Evolutionary conservation across 305 asterid genomes (phyloP).

Genomic region (Fraxinus latifolia): DNA sequence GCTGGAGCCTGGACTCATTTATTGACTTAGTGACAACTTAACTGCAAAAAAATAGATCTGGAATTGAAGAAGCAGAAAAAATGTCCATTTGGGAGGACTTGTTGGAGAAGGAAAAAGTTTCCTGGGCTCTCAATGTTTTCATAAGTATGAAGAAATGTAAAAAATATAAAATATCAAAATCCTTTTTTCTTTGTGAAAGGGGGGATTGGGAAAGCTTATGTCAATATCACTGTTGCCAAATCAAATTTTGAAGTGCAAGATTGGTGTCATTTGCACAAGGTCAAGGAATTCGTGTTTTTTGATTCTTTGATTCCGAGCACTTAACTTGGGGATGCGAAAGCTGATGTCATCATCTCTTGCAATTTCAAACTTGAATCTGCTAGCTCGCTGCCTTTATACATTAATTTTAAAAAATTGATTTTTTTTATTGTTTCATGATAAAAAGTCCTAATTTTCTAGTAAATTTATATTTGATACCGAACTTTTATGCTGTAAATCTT

Average conservation of each 20-base stretch:
- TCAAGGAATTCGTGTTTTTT: background rate
- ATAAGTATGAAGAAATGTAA: background rate
- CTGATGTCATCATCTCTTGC: slow-evolving; percentile 7
- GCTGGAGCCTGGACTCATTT: slow-evolving; percentile 4
- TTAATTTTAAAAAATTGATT: background rate
- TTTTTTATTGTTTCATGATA: slow-evolving; percentile 10
- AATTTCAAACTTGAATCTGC: slow-evolving; percentile 9
- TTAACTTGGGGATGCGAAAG: background rate
- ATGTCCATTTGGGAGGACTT: slow-evolving; percentile 8
- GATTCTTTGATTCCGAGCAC: background rate
- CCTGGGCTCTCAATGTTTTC: slow-evolving; percentile 6
- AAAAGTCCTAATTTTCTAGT: slow-evolving; percentile 17
- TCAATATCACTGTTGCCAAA: slow-evolving; percentile 1
- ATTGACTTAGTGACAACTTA: slow-evolving; percentile 11
- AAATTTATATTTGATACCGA: background rate
- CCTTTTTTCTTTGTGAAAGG: slow-evolving; percentile 3
- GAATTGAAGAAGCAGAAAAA: slow-evolving; percentile 17
- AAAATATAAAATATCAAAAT: background rate
- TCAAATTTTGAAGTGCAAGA: background rate
- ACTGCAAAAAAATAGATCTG: slow-evolving; percentile 7
- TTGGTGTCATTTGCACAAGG: background rate
- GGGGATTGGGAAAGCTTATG: slow-evolving; percentile 14
- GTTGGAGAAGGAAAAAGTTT: slow-evolving; percentile 12
- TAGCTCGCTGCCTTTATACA: slow-evolving; percentile 6
- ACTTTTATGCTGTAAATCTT: slow-evolving; percentile 19